Base-by-base conservation (phyloP, 2,329 filamentous ascomycete genomes). In the Aspergillus sp. region DNA sequence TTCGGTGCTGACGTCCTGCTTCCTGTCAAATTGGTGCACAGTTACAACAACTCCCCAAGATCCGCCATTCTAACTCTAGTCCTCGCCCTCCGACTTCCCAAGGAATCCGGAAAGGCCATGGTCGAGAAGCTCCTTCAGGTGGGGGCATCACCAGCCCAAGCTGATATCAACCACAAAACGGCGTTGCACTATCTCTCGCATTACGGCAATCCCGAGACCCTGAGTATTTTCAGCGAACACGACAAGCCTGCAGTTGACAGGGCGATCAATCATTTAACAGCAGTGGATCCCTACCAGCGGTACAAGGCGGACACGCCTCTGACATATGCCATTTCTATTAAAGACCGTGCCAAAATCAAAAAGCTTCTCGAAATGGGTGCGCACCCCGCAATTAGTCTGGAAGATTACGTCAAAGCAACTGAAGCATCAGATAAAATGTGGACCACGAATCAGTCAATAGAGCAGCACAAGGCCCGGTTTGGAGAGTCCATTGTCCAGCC, bases 1-100 rank as follows among this genome's bases (percentile, higher is more conserved):
- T 95, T 90, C 67, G 91, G 90, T 7, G 90, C 90, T 4, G 90
- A 96, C 70, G 81, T 89, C 1, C 78, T 93, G 15, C 77, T 91
- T 21, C 90, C 91, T 0, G 80, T 95, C 69, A 93, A 93, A 72
- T 80, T 89, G 25, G 67, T 83, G 9, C 66, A 70, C 21, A 55
- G 67, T 4, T 59, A 65, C 25, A 55, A 82, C 56, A 81, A 80
- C 48, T 76, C 75, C 3, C 81, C 84, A 2, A 76, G 78, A 27
- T 82, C 77, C 1, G 89, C 87, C 0, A 87, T 93, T 45, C 77
- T 95, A 49, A 89, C 87, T 0, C 75, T 93, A 7, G 82, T 86
- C 1, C 79, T 96, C n/a, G 84, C 88, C 1, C 74, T 90, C 27
- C 76, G 82, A 11, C 82, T 93, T 6, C 84, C 89, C 0, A 64